Base-by-base conservation (phyloP, 768 basidiomycete species). In the Collybiopsis luxurians region DNA sequence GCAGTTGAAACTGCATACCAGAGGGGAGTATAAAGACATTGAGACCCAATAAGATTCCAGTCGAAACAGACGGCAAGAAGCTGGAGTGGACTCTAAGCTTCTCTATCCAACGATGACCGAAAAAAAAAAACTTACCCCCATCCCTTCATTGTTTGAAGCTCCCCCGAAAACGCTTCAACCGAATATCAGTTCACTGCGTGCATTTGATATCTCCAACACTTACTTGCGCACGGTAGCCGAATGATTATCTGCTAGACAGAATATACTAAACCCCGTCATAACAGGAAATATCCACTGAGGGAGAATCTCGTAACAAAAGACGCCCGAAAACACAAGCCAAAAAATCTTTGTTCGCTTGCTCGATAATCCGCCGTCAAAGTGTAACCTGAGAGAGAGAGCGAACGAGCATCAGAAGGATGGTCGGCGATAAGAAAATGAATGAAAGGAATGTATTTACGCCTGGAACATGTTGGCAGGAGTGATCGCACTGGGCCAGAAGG, bases 271-370 rank as follows among this genome's bases (percentile, higher is more conserved):
- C 11, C 51, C 68, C 63, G 66, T 63, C n/a, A 68, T 53, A 6
- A 63, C 34, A 12, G 63, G 65, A 62, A 67, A 75, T 62, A 66
- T 66, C 68, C 70, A 75, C 63, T 75, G 72, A 34, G 74, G 75
- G 31, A 76, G 59, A 59, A 74, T 73, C 59, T 72, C 70, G 65
- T 67, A 73, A 61, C 60, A 59, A 53, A 71, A 69, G 56, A 71
- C 66, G 44, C 52, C 66, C 36, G 59, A 30, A 51, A 76, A 76
- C 46, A 73, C 69, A 17, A 61, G 66, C 74, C 74, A 76, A 67
- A 76, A 76, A 19, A 75, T 62, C 28, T 68, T 69, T 43, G 74
- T 70, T 59, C 71, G 72, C 64, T 74, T 74, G 30, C 68, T 72
- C 13, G 66, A 65, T 59, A 73, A 69, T 48, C 69, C 67, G 30